Base-by-base conservation (phyloP, 495 filamentous ascomycete genomes). In the Clavariopsis aquatica region DNA sequence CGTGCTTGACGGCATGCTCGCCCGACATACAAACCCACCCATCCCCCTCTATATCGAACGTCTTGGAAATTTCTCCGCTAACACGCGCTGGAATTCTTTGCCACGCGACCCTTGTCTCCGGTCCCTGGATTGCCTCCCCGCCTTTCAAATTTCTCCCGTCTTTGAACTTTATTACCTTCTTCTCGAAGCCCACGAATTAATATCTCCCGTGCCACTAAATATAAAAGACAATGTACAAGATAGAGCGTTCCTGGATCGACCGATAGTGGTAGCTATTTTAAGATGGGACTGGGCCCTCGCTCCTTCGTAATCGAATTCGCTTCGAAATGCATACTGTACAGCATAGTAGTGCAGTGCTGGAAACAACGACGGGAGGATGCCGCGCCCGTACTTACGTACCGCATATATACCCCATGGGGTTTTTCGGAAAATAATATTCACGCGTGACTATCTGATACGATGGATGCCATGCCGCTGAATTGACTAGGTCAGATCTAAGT, bases 231-330 rank as follows among this genome's bases (percentile, higher is more conserved):
- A 23, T 49, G 3, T 49, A 49, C 9, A 24, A 19, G 9, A 23
- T 24, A 49, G 3, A 23, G 7, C 47, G 47, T 49, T 24, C 47
- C 47, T 49, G 19, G 47, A 49, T 49, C 20, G 47, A 47, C 43
- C 43, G 1, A 27, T 49, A 3, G 19, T 3, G 4, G 24, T 19
- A 49, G 47, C 47, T 49, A 49, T 49, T 49, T 49, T 27, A 27
- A 49, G 47, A 23, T 22, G 19, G 24, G 19, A 27, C 47, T 49
- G 24, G 47, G 26, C 24, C 47, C 4, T 49, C 47, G 12, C 4
- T 27, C 47, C 20, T 27, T 49, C 9, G 47, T 49, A 49, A 49
- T 23, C 47, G 24, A 24, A 43, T 15, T 43, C 6, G 31, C 38
- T 43, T 36, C 38, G 6, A 43, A n/a, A 43, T 43, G 12, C n/a